Evolutionary conservation across 257 asterid species (phyloP).

Genomic region (Jacaranda copaia): DNA sequence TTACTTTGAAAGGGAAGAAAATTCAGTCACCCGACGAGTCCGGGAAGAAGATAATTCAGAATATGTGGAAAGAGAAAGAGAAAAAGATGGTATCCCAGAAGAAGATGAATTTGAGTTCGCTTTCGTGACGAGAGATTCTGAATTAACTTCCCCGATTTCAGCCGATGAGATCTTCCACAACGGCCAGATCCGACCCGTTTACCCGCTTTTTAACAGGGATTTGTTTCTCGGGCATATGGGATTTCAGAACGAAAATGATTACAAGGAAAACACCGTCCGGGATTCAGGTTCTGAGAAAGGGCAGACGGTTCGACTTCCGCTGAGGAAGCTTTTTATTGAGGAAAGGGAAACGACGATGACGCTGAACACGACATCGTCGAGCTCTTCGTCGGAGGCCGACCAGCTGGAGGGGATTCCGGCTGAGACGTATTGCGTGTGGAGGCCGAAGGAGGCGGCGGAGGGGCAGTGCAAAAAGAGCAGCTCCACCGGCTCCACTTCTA

Average conservation of each 20-base stretch:
- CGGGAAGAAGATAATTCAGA: constrained; percentile 15
- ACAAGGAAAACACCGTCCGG: constrained; percentile 12
- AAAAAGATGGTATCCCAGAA: neutral
- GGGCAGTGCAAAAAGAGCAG: constrained; percentile 54
- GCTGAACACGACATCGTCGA: constrained; percentile 45
- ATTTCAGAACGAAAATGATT: neutral
- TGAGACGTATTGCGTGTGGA: constrained; percentile 66
- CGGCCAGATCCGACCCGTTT: constrained; percentile 76
- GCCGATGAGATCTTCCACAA: constrained; percentile 75
- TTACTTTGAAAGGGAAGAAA: constrained; percentile 33
- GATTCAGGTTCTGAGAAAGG: constrained; percentile 24
- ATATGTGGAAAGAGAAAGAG: constrained; percentile 21
- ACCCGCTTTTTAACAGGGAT: constrained; percentile 57
- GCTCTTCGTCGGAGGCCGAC: constrained; percentile 54
- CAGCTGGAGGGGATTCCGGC: constrained; percentile 57
- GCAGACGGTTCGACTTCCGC: constrained; percentile 50
- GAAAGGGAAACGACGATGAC: constrained; percentile 54
- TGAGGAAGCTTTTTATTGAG: constrained; percentile 57
- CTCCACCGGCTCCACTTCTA: constrained; percentile 54
- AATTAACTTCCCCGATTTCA: constrained; percentile 48
- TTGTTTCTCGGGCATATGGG: constrained; percentile 31
- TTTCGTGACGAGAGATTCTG: constrained; percentile 39
- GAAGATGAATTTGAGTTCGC: constrained; percentile 51
- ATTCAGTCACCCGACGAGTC: neutral
- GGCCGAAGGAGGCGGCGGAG: constrained; percentile 51